Conservation (phyloP, 1,139 yeast genomes). For the Hemisphaericaspora xylofermentans region DNA sequence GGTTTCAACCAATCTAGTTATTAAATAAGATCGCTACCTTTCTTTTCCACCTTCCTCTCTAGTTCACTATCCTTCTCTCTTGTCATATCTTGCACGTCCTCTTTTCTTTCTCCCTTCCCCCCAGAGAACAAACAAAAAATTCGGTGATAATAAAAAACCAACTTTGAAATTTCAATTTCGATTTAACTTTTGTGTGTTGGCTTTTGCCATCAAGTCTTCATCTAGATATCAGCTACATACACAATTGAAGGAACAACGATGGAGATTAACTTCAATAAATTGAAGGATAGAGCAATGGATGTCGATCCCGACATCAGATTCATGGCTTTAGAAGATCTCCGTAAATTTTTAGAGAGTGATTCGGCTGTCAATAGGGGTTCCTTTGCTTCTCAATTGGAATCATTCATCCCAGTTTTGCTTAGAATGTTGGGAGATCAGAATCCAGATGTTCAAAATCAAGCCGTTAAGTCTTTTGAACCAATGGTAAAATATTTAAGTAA, state of each 20-base stretch:
- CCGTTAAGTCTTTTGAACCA: constrained; percentile 58
- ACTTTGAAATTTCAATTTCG: no score
- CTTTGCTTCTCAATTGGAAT: constrained; percentile 21
- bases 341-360: constrained; percentile 35
- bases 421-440: constrained; percentile 60
- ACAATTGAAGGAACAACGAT: constrained; percentile 13
- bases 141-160: no score
- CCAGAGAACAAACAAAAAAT: no score
- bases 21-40: no score
- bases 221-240: background rate
- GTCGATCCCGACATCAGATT: constrained; percentile 83
- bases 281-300: constrained; percentile 54
- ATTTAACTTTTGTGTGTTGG: background rate
- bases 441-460: constrained; percentile 78
- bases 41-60: no score
- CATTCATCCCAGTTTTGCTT: constrained; percentile 51
- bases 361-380: constrained; percentile 22
- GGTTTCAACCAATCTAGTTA: no score
- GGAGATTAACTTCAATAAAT: constrained; percentile 23
- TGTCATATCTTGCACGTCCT: no score
- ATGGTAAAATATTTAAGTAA: constrained; percentile 30
- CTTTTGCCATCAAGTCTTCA: no score
- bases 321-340: constrained; percentile 83
- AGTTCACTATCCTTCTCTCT: no score
- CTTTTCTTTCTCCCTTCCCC: no score